Percentiles rank a stretch among this genome's conserved stretches.
These are phyloP conservation scores for Calonectria fujianensis DNA, from an alignment of 2,329 filamentous ascomycete species.

Conservation along the genomic window DNA sequence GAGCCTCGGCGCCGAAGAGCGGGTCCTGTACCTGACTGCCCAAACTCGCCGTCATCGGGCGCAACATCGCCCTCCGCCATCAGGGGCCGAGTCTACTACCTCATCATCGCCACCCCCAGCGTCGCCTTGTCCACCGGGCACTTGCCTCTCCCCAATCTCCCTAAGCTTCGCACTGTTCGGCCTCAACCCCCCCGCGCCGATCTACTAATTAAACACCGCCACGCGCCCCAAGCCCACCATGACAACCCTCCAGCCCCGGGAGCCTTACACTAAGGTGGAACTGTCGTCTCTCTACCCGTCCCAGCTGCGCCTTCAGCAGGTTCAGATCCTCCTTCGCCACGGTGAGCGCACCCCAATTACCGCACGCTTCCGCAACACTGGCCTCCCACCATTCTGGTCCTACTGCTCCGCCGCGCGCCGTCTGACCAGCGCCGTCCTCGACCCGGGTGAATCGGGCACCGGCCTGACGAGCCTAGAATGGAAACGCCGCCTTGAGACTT, in stretches of 20 bases:
- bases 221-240: constrained; percentile 67
- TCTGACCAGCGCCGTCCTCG: constrained; percentile 74
- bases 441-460: constrained; percentile 60
- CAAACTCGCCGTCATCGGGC: constrained; percentile 33
- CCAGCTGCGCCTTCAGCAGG: constrained; percentile 87
- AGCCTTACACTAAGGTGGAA: constrained; percentile 87
- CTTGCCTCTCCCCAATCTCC: not conserved
- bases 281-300: constrained; percentile 87
- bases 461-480: constrained; percentile 72
- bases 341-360: constrained; percentile 90
- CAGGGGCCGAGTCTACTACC: not conserved
- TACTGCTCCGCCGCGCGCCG: constrained; percentile 88
- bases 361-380: constrained; percentile 89
- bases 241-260: constrained; percentile 85
- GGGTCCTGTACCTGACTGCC: constrained; percentile 17
- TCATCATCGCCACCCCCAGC: constrained; percentile 8
- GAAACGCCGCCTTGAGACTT: constrained; percentile 88
- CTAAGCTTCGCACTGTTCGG: constrained; percentile 7
- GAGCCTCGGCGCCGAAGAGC: constrained; percentile 26
- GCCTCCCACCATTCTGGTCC: constrained; percentile 85
- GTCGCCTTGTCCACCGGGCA: not conserved
- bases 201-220: not conserved
- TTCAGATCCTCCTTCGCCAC: constrained; percentile 90
- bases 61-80: not conserved
- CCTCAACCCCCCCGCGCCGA: not conserved